These are phyloP conservation scores for Hirschfeldia incana DNA, from an alignment of 345 rosid genomes.

Conservation along the genomic window DNA sequence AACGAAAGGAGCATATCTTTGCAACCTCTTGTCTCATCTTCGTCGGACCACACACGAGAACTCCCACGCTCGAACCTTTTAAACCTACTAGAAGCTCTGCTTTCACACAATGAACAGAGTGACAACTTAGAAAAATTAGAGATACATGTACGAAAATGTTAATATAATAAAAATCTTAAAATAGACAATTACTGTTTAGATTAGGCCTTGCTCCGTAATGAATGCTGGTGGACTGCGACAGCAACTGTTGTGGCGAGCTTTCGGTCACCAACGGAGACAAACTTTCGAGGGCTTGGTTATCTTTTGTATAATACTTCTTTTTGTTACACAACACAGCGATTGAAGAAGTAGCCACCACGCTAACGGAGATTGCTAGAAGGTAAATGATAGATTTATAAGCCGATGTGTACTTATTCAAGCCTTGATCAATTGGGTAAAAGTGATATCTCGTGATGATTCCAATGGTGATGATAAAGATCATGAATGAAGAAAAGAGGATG, in stretches of 20 bases:
- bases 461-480: slow-evolving; percentile 53
- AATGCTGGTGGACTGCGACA: slow-evolving; percentile 49
- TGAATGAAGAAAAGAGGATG: slow-evolving; percentile 64
- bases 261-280: slow-evolving; percentile 47
- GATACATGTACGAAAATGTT: slow-evolving; percentile 14
- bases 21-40: slow-evolving; percentile 75
- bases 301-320: slow-evolving; percentile 41
- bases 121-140: not conserved
- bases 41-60: slow-evolving; percentile 70
- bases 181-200: slow-evolving; percentile 56
- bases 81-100: slow-evolving; percentile 53
- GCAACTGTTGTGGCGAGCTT: slow-evolving; percentile 57
- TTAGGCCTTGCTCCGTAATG: slow-evolving; percentile 69
- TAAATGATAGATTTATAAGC: slow-evolving; percentile 39
- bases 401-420: slow-evolving; percentile 28
- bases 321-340: slow-evolving; percentile 64
- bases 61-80: slow-evolving; percentile 63
- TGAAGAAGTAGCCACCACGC: slow-evolving; percentile 51
- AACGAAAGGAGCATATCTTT: slow-evolving; percentile 53
- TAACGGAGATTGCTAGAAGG: slow-evolving; percentile 47
- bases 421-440: slow-evolving; percentile 57
- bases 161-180: not conserved
- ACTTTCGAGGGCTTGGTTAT: slow-evolving; percentile 35
- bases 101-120: slow-evolving; percentile 5
- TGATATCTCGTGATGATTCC: slow-evolving; percentile 59